Percentiles rank a stretch among this genome's conserved stretches.
phyloP scores from a whole-genome alignment of 305 asterid genomes.

The Fraxinus greggii region DNA sequence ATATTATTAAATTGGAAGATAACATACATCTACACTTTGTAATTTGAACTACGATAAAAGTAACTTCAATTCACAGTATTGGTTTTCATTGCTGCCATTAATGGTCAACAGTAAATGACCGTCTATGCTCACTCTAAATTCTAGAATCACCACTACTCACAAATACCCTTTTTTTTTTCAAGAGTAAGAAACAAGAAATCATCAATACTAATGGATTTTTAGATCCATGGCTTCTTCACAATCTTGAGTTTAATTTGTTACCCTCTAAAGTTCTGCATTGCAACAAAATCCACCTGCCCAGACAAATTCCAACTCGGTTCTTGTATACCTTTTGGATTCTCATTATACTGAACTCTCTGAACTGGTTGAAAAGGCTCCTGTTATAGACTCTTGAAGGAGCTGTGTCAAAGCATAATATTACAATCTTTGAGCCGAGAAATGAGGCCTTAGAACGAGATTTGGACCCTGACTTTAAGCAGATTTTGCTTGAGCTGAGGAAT shows the following conservation, averaged over 20 bases:
- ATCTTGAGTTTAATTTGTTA: conserved; percentile 29
- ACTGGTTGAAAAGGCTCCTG: conserved; percentile 75
- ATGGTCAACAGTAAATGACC: no score
- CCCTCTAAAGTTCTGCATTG: conserved; percentile 50
- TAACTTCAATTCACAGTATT: no score
- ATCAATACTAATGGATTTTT: conserved; percentile 56
- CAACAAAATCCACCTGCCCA: conserved; percentile 41
- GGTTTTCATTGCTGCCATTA: no score
- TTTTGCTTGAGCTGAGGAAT: conserved; percentile 75
- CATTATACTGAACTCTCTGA: conserved; percentile 83
- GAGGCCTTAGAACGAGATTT: conserved; percentile 62
- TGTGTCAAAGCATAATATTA: conserved; percentile 65
- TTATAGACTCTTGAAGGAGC: conserved; percentile 83
- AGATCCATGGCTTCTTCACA: conserved; percentile 25
- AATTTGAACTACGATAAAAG: no score
- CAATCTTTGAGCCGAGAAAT: conserved; percentile 80
- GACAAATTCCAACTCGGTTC: conserved; percentile 74
- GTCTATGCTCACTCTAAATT: no score
- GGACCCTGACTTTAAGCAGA: conserved; percentile 79
- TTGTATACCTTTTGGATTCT: conserved; percentile 74
- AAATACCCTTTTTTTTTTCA: neutral
- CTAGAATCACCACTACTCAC: no score
- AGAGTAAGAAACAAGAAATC: no score
- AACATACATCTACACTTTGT: no score
- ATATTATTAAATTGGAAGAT: no score